Conservation (phyloP, 768 basidiomycete species). For the Clitopilus hobsonii region DNA sequence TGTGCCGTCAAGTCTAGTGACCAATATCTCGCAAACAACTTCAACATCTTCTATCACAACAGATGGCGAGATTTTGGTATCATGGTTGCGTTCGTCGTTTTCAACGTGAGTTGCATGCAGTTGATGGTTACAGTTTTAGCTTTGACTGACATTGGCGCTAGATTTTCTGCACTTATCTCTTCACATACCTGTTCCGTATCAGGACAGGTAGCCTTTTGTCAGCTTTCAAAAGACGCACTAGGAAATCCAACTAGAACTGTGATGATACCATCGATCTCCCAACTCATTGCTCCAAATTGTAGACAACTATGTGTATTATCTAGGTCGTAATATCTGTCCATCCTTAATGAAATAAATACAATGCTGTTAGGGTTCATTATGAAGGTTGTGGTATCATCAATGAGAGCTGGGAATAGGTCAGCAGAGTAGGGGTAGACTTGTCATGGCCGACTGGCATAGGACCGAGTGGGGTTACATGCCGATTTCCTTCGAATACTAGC, state of each 20-base stretch:
- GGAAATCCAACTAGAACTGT: constrained; percentile 3
- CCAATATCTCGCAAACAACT: constrained; percentile 41
- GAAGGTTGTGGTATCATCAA: no score
- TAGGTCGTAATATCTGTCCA: no score
- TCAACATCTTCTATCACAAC: constrained; percentile 54
- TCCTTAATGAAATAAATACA: no score
- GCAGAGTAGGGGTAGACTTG: no score
- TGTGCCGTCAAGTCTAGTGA: constrained; percentile 61
- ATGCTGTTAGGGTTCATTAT: no score
- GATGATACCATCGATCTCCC: neutral
- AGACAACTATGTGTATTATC: no score
- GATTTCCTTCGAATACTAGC: no score
- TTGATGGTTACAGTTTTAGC: neutral
- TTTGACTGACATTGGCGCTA: constrained; percentile 12
- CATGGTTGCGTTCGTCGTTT: constrained; percentile 38
- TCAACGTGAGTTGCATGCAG: constrained; percentile 39
- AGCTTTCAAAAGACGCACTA: constrained; percentile 17
- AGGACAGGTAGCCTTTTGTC: constrained; percentile 24
- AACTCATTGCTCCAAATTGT: no score
- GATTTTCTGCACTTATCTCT: constrained; percentile 35
- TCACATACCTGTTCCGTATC: constrained; percentile 53
- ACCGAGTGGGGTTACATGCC: no score
- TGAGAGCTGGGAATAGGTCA: no score
- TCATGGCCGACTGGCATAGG: no score
- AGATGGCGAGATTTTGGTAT: constrained; percentile 54